Conservation (phyloP, 768 basidiomycete species). For the Neoboletus magnificus region DNA sequence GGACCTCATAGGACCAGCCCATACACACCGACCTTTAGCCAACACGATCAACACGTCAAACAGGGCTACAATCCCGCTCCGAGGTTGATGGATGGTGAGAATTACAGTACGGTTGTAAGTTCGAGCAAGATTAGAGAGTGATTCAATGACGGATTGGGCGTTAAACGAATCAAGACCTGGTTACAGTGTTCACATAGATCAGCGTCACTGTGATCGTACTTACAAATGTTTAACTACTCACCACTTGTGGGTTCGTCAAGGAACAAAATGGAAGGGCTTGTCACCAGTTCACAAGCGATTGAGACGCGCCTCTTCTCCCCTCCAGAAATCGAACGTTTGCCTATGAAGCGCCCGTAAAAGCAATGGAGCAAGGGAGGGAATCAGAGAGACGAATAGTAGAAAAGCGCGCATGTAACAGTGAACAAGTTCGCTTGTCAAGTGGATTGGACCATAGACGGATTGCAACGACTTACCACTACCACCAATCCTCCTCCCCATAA, state of each 20-base stretch:
- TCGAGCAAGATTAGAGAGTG: slow-evolving; percentile 77
- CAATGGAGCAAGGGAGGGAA: neutral
- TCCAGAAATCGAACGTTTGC: slow-evolving; percentile 88
- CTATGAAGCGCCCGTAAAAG: slow-evolving; percentile 34
- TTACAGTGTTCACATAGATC: neutral
- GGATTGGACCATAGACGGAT: neutral
- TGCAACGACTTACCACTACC: slow-evolving; percentile 62
- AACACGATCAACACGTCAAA: slow-evolving; percentile 91
- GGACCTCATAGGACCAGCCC: slow-evolving; percentile 30
- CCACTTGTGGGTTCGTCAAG: slow-evolving; percentile 97
- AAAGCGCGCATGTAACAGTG: neutral
- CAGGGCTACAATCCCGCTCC: slow-evolving; percentile 93
- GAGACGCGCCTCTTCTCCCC: slow-evolving; percentile 97
- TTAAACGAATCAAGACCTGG: slow-evolving; percentile 92
- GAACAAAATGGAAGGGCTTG: slow-evolving; percentile 93
- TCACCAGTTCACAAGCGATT: slow-evolving; percentile 97
- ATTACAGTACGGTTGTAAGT: slow-evolving; percentile 93
- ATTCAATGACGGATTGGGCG: slow-evolving; percentile 91
- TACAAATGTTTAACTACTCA: slow-evolving; percentile 32
- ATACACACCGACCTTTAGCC: slow-evolving; percentile 64
- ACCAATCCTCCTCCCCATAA: slow-evolving; percentile 88
- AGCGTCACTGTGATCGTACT: neutral
- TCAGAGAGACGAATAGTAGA: neutral
- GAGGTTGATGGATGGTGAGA: slow-evolving; percentile 97
- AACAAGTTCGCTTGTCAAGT: neutral